Conservation (phyloP, 306 rosid genomes). For the Medicago truncatula region DNA sequence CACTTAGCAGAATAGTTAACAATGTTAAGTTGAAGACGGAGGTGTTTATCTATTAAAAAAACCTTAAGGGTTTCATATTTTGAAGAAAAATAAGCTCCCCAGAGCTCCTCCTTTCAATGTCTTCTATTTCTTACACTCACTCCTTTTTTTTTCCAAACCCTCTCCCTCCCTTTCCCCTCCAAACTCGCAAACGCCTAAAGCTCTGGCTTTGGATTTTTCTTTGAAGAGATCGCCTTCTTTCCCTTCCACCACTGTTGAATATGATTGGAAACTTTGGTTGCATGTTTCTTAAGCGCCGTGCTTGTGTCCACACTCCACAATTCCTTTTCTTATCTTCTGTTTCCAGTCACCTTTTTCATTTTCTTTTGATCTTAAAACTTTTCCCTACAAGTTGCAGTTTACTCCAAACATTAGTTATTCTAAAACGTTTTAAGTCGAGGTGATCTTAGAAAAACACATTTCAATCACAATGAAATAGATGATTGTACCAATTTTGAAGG, state of each 20-base stretch:
- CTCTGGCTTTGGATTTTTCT: constrained; percentile 70
- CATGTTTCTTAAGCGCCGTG: constrained; percentile 69
- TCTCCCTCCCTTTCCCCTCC: no score
- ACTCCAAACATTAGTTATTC: neutral
- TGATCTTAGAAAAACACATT: neutral
- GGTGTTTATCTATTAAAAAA: no score
- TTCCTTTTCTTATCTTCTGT: constrained; percentile 56
- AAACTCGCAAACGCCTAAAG: no score
- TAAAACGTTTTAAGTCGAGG: constrained; percentile 32
- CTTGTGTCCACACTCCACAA: constrained; percentile 57
- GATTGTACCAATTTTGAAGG: constrained; percentile 77
- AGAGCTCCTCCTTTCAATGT: no score
- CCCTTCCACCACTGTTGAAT: constrained; percentile 68
- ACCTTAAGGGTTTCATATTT: no score
- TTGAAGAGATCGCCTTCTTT: constrained; percentile 52
- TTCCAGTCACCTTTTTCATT: constrained; percentile 65
- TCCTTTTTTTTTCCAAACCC: no score
- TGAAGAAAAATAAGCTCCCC: no score
- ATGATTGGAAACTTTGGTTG: constrained; percentile 59
- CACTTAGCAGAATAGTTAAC: no score
- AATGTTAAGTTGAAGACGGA: no score
- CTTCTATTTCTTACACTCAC: no score
- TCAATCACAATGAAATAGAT: constrained; percentile 26
- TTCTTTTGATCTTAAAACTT: constrained; percentile 66
- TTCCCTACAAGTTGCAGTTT: constrained; percentile 60